Conservation (phyloP, 306 rosid species). For the Vigna hirtella region DNA sequence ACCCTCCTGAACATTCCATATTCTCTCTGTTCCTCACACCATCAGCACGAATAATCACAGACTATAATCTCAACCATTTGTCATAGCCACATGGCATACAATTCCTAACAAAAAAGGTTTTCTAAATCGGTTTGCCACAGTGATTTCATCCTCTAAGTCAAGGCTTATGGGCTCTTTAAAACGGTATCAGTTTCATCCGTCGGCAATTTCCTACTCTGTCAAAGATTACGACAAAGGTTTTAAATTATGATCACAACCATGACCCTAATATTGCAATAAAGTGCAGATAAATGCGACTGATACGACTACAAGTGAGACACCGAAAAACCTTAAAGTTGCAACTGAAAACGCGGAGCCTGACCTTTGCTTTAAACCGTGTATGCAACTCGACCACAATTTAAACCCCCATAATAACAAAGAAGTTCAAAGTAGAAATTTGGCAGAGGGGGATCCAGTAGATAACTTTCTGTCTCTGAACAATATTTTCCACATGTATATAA, state of each 20-base stretch:
- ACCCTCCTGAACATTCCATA: constrained; percentile 16
- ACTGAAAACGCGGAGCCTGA: neutral
- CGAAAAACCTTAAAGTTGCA: neutral
- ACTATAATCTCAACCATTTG: constrained; percentile 7
- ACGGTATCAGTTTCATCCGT: neutral
- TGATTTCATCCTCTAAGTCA: neutral
- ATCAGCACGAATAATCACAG: constrained; percentile 23
- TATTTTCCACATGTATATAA: too few relatives aligned
- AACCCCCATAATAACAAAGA: neutral
- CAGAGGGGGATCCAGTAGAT: neutral
- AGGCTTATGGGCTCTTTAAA: neutral
- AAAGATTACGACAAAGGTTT: neutral
- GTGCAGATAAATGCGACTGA: neutral
- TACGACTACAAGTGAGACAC: neutral
- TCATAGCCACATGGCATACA: neutral
- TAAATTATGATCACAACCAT: neutral
- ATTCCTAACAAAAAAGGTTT: neutral
- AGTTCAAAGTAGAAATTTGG: constrained; percentile 2
- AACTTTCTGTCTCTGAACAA: constrained; percentile 18
- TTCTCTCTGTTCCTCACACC: constrained; percentile 17
- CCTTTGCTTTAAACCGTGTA: neutral
- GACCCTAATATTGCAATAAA: neutral
- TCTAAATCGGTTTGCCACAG: neutral
- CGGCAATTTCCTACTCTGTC: neutral
- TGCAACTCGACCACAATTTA: neutral